phyloP scores from a whole-genome alignment of 2,329 filamentous ascomycete genomes.

The Septoria petroselini region DNA sequence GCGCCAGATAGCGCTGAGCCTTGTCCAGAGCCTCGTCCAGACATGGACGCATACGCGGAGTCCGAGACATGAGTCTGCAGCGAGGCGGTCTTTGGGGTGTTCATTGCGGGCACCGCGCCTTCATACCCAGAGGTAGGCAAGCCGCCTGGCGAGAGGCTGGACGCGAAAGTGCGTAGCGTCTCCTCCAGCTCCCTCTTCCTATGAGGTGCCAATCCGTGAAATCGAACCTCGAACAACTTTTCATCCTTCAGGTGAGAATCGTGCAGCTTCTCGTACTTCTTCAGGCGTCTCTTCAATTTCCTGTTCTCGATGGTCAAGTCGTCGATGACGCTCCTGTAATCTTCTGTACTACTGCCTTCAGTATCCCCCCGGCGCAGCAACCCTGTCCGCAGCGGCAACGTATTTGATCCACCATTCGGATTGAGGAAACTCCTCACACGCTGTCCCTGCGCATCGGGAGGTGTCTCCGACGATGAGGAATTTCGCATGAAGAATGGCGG shows the following conservation, averaged over 20 bases:
- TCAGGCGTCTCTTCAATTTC: slow-evolving; percentile 68
- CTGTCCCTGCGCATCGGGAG: slow-evolving; percentile 35
- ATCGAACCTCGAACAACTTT: slow-evolving; percentile 77
- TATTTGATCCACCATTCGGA: slow-evolving; percentile 17
- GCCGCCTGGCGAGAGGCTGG: slow-evolving; percentile 56
- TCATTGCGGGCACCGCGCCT: slow-evolving; percentile 48
- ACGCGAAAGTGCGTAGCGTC: slow-evolving; percentile 67
- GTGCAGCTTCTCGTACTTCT: slow-evolving; percentile 65
- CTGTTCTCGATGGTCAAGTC: slow-evolving; percentile 83
- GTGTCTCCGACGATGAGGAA: slow-evolving; percentile 43
- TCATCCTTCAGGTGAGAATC: slow-evolving; percentile 67
- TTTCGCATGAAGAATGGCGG: slow-evolving; percentile 43
- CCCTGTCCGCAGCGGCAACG: slow-evolving; percentile 33
- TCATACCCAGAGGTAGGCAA: slow-evolving; percentile 32
- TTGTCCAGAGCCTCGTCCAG: slow-evolving; percentile 43
- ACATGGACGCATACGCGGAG: slow-evolving; percentile 62
- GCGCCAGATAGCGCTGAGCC: slow-evolving; percentile 38
- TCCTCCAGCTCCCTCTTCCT: slow-evolving; percentile 77
- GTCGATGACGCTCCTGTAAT: slow-evolving; percentile 79
- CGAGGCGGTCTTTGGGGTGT: slow-evolving; percentile 57
- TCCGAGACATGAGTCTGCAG: slow-evolving; percentile 55
- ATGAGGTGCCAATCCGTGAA: slow-evolving; percentile 67
- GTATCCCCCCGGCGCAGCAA: slow-evolving; percentile 43
- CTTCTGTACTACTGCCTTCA: slow-evolving; percentile 63
- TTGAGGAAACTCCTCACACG: slow-evolving; percentile 17